These are phyloP conservation scores for Colletotrichum endophyticum DNA, from an alignment of 2,329 filamentous ascomycete genomes.

Conservation along the genomic window DNA sequence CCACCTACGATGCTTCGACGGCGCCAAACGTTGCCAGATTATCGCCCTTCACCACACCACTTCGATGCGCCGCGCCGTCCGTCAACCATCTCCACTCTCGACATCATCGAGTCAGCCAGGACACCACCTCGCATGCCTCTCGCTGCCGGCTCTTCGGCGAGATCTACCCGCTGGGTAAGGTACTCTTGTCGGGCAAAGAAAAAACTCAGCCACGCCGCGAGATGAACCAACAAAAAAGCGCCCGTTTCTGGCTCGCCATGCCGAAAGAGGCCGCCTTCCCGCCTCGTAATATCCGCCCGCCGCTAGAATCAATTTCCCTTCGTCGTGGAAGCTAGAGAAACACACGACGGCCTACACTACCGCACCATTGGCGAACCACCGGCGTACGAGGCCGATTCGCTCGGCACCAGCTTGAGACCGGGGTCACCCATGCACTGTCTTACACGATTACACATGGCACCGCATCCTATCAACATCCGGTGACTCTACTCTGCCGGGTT, in stretches of 20 bases:
- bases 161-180: slow-evolving; percentile 16
- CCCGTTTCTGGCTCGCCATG: neutral
- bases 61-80: neutral
- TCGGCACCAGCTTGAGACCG: neutral
- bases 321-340: neutral
- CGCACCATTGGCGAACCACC: neutral
- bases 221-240: neutral
- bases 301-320: neutral
- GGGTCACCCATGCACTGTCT: neutral
- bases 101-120: neutral
- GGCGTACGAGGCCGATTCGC: neutral
- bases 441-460: neutral
- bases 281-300: neutral
- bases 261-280: neutral
- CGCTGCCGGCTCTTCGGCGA: neutral
- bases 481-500: neutral
- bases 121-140: neutral
- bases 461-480: neutral
- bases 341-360: neutral
- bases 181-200: neutral
- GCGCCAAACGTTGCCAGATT: neutral
- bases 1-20: neutral
- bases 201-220: neutral
- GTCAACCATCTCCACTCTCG: neutral
- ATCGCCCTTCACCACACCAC: neutral